Evolutionary conservation across 306 rosid genomes (phyloP).

Genomic region (apple (Malus domestica)): ASM211411v1 NC_041791.1:13956501-13957000

Average conservation of each 20-base stretch:
- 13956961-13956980: constrained; percentile 88
- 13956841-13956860: not conserved
- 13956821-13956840: not conserved
- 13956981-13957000: constrained; percentile 87
- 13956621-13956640: too few species aligned
- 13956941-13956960: constrained; percentile 95
- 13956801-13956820: constrained; percentile 57
- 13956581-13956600: too few species aligned
- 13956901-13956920: constrained; percentile 74
- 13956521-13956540: too few species aligned
- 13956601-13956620: too few species aligned
- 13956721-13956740: constrained; percentile 99
- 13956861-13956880: not conserved
- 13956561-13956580: too few species aligned
- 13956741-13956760: constrained; percentile 95
- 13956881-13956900: not conserved
- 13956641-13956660: too few species aligned
- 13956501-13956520: too few species aligned
- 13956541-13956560: too few species aligned
- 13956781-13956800: constrained; percentile 95
- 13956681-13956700: too few species aligned
- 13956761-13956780: constrained; percentile 96
- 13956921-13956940: constrained; percentile 99
- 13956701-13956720: constrained; percentile 78
- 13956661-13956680: too few species aligned